Conservation (phyloP, 2,329 filamentous ascomycete genomes). For the Huntiella omanensis region DNA sequence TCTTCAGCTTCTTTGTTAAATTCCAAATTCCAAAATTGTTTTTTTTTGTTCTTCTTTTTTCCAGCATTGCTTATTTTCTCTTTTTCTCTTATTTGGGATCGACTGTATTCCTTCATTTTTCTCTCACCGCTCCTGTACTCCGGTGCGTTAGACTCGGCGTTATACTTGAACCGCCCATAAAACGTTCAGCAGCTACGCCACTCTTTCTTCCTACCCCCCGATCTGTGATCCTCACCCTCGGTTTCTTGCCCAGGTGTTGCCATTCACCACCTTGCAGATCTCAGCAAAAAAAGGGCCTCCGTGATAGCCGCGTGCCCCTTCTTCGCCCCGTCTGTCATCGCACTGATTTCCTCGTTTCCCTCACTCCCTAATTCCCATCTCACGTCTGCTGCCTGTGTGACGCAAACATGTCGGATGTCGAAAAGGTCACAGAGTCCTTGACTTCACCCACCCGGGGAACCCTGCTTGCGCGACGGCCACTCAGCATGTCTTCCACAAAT, state of each 20-base stretch:
- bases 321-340: neutral
- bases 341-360: conserved; percentile 1
- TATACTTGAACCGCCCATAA: conserved; percentile 2
- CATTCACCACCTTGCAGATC: neutral
- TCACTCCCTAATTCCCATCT: neutral
- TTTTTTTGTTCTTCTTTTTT: too few species aligned
- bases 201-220: neutral
- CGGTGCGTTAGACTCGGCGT: neutral
- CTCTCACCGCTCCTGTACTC: conserved; percentile 3
- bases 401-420: conserved; percentile 9
- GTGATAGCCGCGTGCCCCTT: neutral
- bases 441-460: conserved; percentile 3
- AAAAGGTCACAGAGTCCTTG: conserved; percentile 3
- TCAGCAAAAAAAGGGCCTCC: neutral
- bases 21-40: too few species aligned
- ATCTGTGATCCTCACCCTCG: neutral
- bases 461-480: conserved; percentile 2
- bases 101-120: neutral
- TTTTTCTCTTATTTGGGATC: too few species aligned
- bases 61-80: too few species aligned
- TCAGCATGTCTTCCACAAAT: conserved; percentile 7
- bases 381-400: conserved; percentile 3
- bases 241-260: neutral
- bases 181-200: neutral
- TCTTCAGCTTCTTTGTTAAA: too few species aligned